phyloP scores from a whole-genome alignment of 1,139 yeast species.

The Nematodospora anomalae region DNA sequence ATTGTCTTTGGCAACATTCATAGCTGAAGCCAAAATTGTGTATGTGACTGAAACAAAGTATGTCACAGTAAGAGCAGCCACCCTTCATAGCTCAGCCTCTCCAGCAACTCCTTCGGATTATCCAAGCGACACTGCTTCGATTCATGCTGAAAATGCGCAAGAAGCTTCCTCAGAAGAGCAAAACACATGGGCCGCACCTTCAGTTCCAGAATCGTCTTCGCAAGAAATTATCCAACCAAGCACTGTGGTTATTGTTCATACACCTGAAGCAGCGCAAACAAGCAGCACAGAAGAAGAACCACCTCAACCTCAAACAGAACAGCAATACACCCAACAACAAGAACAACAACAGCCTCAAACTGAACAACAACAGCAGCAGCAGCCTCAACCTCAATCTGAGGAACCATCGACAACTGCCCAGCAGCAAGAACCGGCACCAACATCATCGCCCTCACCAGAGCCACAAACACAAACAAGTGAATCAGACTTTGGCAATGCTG shows the following conservation, averaged over 20 bases:
- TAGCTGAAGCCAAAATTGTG: constrained; percentile 22
- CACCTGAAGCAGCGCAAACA: not conserved
- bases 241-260: not conserved
- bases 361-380: not conserved
- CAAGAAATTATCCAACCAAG: not conserved
- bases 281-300: no score
- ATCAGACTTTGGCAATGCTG: not conserved
- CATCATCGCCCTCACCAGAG: constrained; percentile 1
- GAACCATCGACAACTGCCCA: constrained; percentile 4
- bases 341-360: constrained; percentile 2
- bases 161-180: not conserved
- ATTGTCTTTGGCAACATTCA: constrained; percentile 6
- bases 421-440: constrained; percentile 9
- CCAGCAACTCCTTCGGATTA: not conserved
- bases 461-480: not conserved
- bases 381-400: constrained; percentile 6
- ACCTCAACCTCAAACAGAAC: constrained; percentile 7
- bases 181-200: not conserved
- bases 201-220: not conserved
- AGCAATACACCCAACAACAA: not conserved
- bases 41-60: constrained; percentile 24
- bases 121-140: not conserved
- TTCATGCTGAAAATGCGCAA: not conserved
- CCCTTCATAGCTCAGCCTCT: not conserved
- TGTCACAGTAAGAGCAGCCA: constrained; percentile 16